Base-by-base conservation (phyloP, 495 filamentous ascomycete species). In the Apiosordaria backusii region DNA sequence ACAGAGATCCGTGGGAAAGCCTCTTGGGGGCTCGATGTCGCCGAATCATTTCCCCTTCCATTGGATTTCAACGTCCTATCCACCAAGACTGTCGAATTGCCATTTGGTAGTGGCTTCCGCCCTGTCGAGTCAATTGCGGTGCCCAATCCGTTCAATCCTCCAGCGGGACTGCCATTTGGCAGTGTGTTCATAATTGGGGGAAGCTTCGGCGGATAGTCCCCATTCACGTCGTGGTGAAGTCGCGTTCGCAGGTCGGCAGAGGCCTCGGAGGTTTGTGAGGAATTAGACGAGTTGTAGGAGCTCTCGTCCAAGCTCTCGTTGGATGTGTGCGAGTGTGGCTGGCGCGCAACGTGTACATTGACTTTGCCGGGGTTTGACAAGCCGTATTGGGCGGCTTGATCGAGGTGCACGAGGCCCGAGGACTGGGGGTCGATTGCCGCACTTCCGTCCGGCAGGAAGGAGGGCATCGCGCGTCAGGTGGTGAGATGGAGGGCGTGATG, bases 401-500 rank as follows among this genome's bases (percentile, higher is more conserved):
- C 66, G 50, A 78, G 73, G 55, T 78, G 74, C 58, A 78, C 70
- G 50, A 76, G 61, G 57, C 73, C 73, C 54, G 69, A 71, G 67
- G 74, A 75, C 50, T 78, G 77, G 61, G 78, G 75, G 69, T 81
- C 81, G 67, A 81, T 78, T 65, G 76, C 76, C 67, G 77, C 77
- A 70, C 76, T 78, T 63, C 82, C 78, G 75, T 84, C 83, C 67
- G 81, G 76, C 74, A 86, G 58, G 74, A 86, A 84, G 65, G 84
- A 84, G 76, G 86, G 86, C 86, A 88, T 88, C 72, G 82, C 76
- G 68, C 10, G 35, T 45, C 35, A 15, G 35, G 63, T 68, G 57
- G 57, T 21, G 40, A 62, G 61, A 70, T 66, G 65, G 45, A 63
- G 60, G n/a, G n/a, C n/a, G n/a, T 45, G 16, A 50, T 50, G 7